Conservation (phyloP, 2,329 filamentous ascomycete species). For the Aspergillus uvarum region DNA sequence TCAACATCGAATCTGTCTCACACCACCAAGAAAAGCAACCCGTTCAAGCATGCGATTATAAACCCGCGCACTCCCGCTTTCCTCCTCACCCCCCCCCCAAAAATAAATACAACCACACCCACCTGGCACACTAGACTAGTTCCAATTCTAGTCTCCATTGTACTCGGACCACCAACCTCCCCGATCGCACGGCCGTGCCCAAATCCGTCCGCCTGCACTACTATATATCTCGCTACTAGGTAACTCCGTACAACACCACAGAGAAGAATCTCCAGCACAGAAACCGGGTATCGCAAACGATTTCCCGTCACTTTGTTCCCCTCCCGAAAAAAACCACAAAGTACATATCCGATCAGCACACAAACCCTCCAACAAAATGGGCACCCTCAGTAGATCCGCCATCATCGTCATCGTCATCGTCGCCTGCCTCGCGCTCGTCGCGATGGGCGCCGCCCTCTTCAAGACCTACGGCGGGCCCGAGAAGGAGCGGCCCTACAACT, state of each 20-base stretch:
- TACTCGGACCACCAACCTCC: not conserved
- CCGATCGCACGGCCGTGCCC: not conserved
- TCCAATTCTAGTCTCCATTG: not conserved
- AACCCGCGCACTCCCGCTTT: not conserved
- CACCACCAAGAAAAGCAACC: too few species aligned
- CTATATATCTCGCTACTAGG: not conserved
- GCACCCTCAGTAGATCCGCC: slow-evolving; percentile 21
- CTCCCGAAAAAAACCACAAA: too few species aligned
- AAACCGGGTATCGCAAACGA: not conserved
- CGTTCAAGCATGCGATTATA: not conserved
- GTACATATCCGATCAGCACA: not conserved
- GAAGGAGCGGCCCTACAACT: slow-evolving; percentile 16
- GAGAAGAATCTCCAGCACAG: not conserved
- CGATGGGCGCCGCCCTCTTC: slow-evolving; percentile 32
- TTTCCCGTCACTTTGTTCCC: too few species aligned
- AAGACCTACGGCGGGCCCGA: slow-evolving; percentile 26
- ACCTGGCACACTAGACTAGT: not conserved
- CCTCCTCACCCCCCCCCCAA: too few species aligned
- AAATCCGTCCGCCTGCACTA: too few species aligned
- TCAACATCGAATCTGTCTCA: not conserved
- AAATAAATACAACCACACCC: too few species aligned
- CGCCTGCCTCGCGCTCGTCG: slow-evolving; percentile 29
- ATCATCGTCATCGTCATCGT: slow-evolving; percentile 36
- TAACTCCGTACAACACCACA: not conserved
- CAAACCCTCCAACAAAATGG: slow-evolving; percentile 18